Evolutionary conservation across 176 grass and related monocot genomes (phyloP).

Genomic region (Aegilops bicornis): DNA sequence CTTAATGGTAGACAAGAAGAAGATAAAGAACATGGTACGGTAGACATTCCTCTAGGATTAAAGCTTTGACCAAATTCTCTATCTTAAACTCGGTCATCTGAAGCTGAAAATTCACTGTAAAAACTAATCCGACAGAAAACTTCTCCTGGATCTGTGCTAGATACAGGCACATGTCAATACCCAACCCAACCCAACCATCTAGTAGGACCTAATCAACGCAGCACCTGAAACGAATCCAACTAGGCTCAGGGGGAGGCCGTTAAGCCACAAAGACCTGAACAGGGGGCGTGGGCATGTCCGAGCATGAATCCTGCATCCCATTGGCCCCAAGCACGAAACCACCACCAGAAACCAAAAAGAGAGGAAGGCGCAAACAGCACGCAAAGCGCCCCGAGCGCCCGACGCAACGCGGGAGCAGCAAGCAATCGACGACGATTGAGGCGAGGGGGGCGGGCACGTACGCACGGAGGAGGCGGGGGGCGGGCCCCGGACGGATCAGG

Average conservation of each 20-base stretch:
- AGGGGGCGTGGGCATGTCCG: background rate
- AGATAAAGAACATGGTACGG: too few species aligned
- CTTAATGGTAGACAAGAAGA: background rate
- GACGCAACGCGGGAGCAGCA: too few species aligned
- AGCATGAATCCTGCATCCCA: background rate
- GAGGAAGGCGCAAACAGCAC: background rate
- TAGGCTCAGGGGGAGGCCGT: background rate
- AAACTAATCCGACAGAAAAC: background rate
- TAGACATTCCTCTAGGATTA: background rate
- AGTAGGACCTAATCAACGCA: background rate
- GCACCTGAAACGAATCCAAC: background rate
- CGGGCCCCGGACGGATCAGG: background rate
- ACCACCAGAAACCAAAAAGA: background rate
- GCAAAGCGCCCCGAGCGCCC: background rate
- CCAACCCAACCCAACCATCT: background rate
- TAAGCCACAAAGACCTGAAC: background rate
- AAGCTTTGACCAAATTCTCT: background rate
- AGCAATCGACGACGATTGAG: background rate
- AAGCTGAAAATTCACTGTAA: background rate
- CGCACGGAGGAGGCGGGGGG: background rate
- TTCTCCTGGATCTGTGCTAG: background rate
- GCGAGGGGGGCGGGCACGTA: background rate
- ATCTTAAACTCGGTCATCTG: background rate
- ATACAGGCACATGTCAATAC: background rate
- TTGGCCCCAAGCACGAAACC: background rate